Base-by-base conservation (phyloP, 192 early-diverging fungal species). In the Phycomyces blakesleeanus region DNA sequence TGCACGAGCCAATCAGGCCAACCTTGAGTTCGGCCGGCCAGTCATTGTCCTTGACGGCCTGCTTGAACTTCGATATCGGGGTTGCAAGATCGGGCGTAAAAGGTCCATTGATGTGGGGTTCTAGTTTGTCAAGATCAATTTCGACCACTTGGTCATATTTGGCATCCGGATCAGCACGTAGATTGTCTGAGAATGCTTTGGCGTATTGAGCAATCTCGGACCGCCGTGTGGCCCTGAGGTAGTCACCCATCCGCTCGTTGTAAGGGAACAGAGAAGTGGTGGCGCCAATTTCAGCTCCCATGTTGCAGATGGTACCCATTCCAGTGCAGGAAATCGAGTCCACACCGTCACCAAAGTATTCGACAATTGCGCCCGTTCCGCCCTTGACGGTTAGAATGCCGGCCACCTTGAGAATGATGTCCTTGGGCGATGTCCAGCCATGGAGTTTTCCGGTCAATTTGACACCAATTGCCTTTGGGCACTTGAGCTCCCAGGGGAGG, bases 281-380 rank as follows among this genome's bases (percentile, higher is more conserved):
- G 34, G 96, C 96, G 64, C 96, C 96, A 64, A 98, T 90, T 81
- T 98, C 96, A 51, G 96, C 96, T 72, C 96, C 96, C 96, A 98
- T 96, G 84, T 98, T 98, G 81, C 96, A 98, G 69, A 98, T 92
- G 52, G 96, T 98, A 59, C 91, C 96, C 96, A 98, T 96, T 67
- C 94, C 96, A 57, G 96, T 98, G 77, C 93, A 95, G 51, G 91
- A 94, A 68, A 98, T 81, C 39, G 91, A 87, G 60, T 96, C 91
- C 52, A 94, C 91, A 79, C 96, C 96, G 5, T 89, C 82, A 53
- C 96, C 96, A 80, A 95, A 93, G 87, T 98, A 98, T 81, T 98
- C 96, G 65, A 98, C 88, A 58, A 98, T 96, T 56, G 92, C 90
- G 73, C 94, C 94, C 42, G 96, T 98, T 61, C 92, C 96, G 61